Evolutionary conservation across 2,329 filamentous ascomycete genomes (phyloP).

Genomic region (Talaromyces sp.): DNA sequence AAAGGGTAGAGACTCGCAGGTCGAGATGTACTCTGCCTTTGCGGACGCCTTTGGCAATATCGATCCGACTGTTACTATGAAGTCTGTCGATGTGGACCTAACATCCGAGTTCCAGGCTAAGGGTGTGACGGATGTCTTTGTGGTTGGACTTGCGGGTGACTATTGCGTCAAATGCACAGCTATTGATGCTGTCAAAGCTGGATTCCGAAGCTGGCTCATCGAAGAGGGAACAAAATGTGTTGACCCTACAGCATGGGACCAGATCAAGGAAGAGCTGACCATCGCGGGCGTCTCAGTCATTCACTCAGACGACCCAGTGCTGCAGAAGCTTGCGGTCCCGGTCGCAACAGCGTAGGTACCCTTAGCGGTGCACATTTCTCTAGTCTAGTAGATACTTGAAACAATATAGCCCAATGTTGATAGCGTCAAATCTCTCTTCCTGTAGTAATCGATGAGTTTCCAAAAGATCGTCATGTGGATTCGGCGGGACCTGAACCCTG

Average conservation of each 20-base stretch:
- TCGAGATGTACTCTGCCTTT: slow-evolving; percentile 96
- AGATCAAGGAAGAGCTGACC: slow-evolving; percentile 57
- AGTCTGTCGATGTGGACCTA: slow-evolving; percentile 60
- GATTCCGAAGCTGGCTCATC: slow-evolving; percentile 76
- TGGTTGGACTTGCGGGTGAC: slow-evolving; percentile 84
- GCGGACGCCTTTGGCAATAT: slow-evolving; percentile 70
- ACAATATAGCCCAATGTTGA: not conserved
- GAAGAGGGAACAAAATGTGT: slow-evolving; percentile 79
- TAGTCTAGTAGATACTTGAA: not conserved
- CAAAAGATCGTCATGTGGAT: slow-evolving; percentile 1
- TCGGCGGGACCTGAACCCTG: not conserved
- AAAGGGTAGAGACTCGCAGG: slow-evolving; percentile 72
- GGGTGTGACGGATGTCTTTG: slow-evolving; percentile 75
- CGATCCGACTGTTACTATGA: slow-evolving; percentile 34
- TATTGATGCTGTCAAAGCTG: slow-evolving; percentile 72
- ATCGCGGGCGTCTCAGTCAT: slow-evolving; percentile 66
- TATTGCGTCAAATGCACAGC: slow-evolving; percentile 87
- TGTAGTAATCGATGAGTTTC: not conserved
- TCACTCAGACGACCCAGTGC: slow-evolving; percentile 57
- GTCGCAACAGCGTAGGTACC: no score
- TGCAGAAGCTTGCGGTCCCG: slow-evolving; percentile 50
- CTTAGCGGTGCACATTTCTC: not conserved
- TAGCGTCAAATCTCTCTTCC: no score
- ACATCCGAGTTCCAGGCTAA: slow-evolving; percentile 58
- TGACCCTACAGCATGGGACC: slow-evolving; percentile 62